Percentiles rank a stretch among this genome's conserved stretches.
Conservation (phyloP, 2,329 filamentous ascomycete species). For the Cytospora chrysosperma region DNA sequence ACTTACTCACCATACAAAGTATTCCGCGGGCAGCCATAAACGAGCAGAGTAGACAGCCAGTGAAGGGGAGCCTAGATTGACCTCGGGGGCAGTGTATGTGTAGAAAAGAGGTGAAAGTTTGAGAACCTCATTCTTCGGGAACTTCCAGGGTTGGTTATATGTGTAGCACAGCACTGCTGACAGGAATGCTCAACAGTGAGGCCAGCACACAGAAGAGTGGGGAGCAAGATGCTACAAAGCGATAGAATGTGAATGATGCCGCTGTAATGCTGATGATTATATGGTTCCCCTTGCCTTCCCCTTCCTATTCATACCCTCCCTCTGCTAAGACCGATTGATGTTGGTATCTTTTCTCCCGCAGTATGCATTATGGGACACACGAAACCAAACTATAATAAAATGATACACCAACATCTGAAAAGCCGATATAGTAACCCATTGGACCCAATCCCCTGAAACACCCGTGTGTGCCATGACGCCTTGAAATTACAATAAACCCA, state of each 20-base stretch:
- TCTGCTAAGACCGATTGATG: neutral
- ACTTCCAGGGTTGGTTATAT: too few species aligned
- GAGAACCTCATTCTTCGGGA: too few species aligned
- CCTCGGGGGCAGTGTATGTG: too few species aligned
- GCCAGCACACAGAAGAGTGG: neutral
- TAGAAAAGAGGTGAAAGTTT: too few species aligned
- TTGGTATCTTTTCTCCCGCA: neutral
- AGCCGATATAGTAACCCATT: neutral
- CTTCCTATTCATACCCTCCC: neutral
- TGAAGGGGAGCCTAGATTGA: neutral
- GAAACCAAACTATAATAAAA: neutral
- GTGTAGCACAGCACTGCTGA: neutral
- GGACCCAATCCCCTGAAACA: neutral
- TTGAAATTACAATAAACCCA: neutral
- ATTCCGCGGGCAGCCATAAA: neutral
- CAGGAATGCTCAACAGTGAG: neutral
- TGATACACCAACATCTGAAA: neutral
- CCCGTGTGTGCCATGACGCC: neutral
- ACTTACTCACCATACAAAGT: neutral
- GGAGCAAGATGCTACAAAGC: neutral
- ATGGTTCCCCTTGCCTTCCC: neutral
- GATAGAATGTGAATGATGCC: neutral
- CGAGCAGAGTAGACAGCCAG: neutral
- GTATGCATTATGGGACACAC: slow-evolving; percentile 2
- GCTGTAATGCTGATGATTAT: neutral